Base-by-base conservation (phyloP, 495 filamentous ascomycete species). In the Lepidopterella palustris region DNA sequence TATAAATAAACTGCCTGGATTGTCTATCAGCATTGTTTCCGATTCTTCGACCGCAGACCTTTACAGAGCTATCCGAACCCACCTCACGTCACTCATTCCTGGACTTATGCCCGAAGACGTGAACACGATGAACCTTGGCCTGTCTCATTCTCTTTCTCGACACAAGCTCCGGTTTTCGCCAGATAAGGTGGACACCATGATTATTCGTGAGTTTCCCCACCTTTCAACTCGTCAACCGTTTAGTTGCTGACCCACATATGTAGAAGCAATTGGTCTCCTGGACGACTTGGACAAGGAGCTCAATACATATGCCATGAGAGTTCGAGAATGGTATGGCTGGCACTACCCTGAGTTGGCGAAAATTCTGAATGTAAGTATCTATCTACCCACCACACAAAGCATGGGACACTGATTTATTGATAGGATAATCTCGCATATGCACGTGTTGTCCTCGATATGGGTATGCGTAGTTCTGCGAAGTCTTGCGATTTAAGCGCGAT, bases 271-370 rank as follows among this genome's bases (percentile, higher is more conserved):
- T 18, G 35, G 35, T 25, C 84, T 96, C 48, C 79, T 99, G 23
- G 93, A 99, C 72, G 93, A 97, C 64, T 77, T 97, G 40, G 93
- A 99, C 79, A 99, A 99, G 80, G 95, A 99, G 73, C 78, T 99
- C 51, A 99, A 99, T 76, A 92, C 86, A 63, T 97, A 96, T 68
- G 95, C 93, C 65, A 99, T 99, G 93, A 80, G 93, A 70, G 91
- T 97, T 53, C 97, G 96, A 84, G 93, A 99, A 75, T 99, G 93
- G 93, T 99, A 99, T 68, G 93, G 93, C 58, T 99, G 93, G 93
- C 95, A 97, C 76, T 99, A 97, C 79, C 93, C 93, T 23, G 93
- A 99, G 76, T 81, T 99, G 81, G 91, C 87, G 60, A 88, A 88
- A 72, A 97, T 97, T 70, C 81, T 99, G 63, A 95, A 96, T 72